Evolutionary conservation across 768 basidiomycete genomes (phyloP).

Genomic region (Pulveroboletus sp.): DNA sequence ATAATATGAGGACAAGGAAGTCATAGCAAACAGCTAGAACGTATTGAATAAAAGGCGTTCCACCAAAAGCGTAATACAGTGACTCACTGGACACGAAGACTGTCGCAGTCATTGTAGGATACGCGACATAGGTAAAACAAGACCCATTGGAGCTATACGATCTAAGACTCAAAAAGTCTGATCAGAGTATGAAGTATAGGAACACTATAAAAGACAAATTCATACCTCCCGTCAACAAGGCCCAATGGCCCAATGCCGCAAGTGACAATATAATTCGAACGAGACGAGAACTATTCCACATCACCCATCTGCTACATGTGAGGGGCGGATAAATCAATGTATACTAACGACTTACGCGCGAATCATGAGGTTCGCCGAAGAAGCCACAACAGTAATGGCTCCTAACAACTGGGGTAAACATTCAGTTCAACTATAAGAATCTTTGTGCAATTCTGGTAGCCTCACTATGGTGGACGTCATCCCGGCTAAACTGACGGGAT

Average conservation of each 20-base stretch:
- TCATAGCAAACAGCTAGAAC: constrained; percentile 21
- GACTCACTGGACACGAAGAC: constrained; percentile 20
- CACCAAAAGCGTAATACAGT: neutral
- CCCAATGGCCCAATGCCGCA: constrained; percentile 12
- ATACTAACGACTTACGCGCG: constrained; percentile 10
- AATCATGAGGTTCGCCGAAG: constrained; percentile 17
- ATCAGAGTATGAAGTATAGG: neutral
- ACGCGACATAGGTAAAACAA: constrained; percentile 2
- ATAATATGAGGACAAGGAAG: constrained; percentile 16
- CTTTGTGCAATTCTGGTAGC: neutral
- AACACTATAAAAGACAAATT: no score
- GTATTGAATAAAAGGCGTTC: neutral
- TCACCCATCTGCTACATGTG: constrained; percentile 10
- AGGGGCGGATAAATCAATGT: neutral
- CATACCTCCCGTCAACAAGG: constrained; percentile 4
- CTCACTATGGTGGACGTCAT: constrained; percentile 4
- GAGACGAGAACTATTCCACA: constrained; percentile 9
- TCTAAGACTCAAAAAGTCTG: constrained; percentile 3
- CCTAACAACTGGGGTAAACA: constrained; percentile 1
- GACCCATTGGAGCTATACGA: neutral
- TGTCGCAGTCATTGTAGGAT: constrained; percentile 2
- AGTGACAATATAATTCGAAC: constrained; percentile 3
- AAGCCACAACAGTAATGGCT: constrained; percentile 3
- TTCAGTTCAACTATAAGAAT: neutral
- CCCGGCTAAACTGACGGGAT: neutral